Evolutionary conservation across 148 eudicot species (phyloP).

Genomic region (Cornus suecica): DNA sequence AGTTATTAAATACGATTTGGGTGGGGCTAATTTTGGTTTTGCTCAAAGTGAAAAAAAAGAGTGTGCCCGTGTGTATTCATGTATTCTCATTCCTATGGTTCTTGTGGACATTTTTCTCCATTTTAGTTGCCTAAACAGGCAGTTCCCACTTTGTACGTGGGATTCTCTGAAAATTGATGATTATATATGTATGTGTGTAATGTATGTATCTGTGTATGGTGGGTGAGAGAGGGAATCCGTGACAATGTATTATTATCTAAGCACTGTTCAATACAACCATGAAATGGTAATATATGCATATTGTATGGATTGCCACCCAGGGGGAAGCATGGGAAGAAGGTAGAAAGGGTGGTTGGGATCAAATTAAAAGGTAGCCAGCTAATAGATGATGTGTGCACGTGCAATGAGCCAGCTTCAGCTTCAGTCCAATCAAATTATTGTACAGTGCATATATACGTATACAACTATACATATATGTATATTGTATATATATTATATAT

Average conservation of each 20-base stretch:
- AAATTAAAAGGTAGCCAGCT: slow-evolving; percentile 9
- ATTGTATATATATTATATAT: no score
- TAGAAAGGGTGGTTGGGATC: slow-evolving; percentile 1
- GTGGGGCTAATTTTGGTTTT: no score
- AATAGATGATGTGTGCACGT: slow-evolving; percentile 1
- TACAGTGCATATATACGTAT: neutral
- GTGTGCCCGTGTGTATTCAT: no score
- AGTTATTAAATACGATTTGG: no score
- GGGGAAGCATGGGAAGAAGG: slow-evolving; percentile 21
- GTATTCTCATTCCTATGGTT: neutral
- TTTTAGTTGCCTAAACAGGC: slow-evolving; percentile 16
- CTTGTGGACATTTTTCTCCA: neutral
- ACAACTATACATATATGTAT: neutral
- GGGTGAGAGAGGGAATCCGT: no score
- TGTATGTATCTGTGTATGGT: no score
- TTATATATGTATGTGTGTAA: no score
- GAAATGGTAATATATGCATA: no score
- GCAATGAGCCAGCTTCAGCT: neutral
- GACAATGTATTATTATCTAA: no score
- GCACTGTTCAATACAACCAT: no score
- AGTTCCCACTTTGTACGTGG: slow-evolving; percentile 24
- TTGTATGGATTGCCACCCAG: slow-evolving; percentile 12
- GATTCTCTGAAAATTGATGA: neutral
- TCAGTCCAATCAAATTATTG: neutral
- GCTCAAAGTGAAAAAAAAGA: no score